Base-by-base conservation (phyloP, 2,329 filamentous ascomycete genomes). In the Fusarium longipes region DNA sequence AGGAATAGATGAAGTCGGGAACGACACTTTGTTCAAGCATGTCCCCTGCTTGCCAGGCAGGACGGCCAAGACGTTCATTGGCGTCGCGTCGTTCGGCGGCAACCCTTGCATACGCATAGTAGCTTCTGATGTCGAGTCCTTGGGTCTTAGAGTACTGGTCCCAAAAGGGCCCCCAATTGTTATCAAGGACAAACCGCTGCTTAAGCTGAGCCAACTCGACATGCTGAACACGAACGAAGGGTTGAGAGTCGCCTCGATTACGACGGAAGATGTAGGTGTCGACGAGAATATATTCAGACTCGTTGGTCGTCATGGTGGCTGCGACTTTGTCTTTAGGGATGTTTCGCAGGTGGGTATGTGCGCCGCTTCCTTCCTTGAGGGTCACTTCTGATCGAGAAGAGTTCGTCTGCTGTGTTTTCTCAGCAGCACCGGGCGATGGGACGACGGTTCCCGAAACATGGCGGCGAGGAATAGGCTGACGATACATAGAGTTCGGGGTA, bases 401-500 rank as follows among this genome's bases (percentile, higher is more conserved):
- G 25, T 6, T 8, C 25, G 8, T 25, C 8, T 25, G 25, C 6
- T 6, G 25, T 25, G 25, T 25, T 8, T 8, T 8, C 25, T 25
- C 25, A 8, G 25, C 8, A 25, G 25, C 8, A 6, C 8, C 25
- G 25, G 25, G 25, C 25, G 25, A 25, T 25, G 25, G 6, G 25
- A 25, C 25, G 8, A 25, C 8, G 14, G 6, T 30, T 25, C 48
- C 24, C 6, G 36, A 17, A 32, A 51, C 36, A 29, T 35, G 33
- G 14, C 48, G 36, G 2, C 48, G 35, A 5, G 36, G 35, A 2
- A 51, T 51, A 1, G 12, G 48, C 0, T 14, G 4, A 1, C 48
- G 36, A 4, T 51, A 51, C 0, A 8, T 2, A 0, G 18, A 32
- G 17, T 43, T 51, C 0, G 5, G 14, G 1, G 25, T 10, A 1